Base-by-base conservation (phyloP, 2,329 filamentous ascomycete species). In the Cladosporium sp. region DNA sequence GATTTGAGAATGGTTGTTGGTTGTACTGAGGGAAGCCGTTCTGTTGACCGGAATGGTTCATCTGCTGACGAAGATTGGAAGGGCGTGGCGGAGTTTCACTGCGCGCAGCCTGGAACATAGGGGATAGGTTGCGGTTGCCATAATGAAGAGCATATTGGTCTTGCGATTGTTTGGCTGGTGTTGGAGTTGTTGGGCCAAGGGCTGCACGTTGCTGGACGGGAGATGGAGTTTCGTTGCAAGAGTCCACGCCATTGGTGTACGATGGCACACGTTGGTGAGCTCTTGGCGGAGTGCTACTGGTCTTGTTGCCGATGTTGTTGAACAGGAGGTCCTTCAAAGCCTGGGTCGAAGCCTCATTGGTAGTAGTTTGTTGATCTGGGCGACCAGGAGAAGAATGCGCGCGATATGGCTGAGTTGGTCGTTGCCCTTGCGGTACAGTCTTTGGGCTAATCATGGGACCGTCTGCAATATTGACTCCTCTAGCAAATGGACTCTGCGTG, bases 401-500 rank as follows among this genome's bases (percentile, higher is more conserved):
- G 59, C 59, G 72, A 67, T 62, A 72, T 65, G 51, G 69, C 59
- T 51, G 62, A 59, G 36, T 55, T 58, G 49, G 70, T 59, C 49
- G 69, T 62, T 45, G 65, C 62, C 42, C 63, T 56, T 62, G 6
- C 50, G 63, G 62, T 34, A 64, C 50, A 11, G 65, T 67, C 30
- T 59, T 61, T 22, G 64, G 66, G 49, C 63, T 68, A 37, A 60
- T 63, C 61, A 64, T 61, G 34, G 60, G 60, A 37, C 55, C 60
- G 51, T 59, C 59, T 17, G 79, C 81, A 22, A 82, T 82, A 63
- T 90, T 85, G 47, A 92, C 76, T 69, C 95, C 90, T 62, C 86
- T 81, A 7, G 84, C 73, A 60, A 91, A 89, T 30, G 89, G 81
- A 22, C 81, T 82, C 54, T 80, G 79, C 30, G 80, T 73, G 2